phyloP scores from a whole-genome alignment of 2,329 filamentous ascomycete species.

The Pezicula carpinea region DNA sequence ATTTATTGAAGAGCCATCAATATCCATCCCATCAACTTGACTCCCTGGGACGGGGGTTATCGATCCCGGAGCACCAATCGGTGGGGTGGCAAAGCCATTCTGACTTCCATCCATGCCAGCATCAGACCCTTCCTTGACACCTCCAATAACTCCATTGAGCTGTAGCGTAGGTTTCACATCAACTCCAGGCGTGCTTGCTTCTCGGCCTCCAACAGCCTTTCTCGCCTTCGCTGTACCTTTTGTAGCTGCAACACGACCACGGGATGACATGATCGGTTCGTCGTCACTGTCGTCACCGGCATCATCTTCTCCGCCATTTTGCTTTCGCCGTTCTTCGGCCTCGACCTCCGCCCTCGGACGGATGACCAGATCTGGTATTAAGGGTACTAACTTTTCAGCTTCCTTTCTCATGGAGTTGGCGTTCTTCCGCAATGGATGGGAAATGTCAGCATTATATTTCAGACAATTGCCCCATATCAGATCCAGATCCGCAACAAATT shows the following conservation, averaged over 20 bases:
- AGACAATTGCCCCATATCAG: conserved; percentile 97
- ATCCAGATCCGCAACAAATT: conserved; percentile 90
- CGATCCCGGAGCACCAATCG: conserved; percentile 58
- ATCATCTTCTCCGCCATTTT: conserved; percentile 79
- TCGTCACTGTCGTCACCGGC: conserved; percentile 90
- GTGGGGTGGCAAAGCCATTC: conserved; percentile 82
- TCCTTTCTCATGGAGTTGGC: conserved; percentile 96
- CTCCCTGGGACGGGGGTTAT: conserved; percentile 72
- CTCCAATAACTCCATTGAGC: conserved; percentile 58
- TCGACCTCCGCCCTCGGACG: conserved; percentile 92
- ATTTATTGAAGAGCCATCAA: conserved; percentile 71
- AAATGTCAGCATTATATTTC: conserved; percentile 87
- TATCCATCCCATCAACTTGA: conserved; percentile 81
- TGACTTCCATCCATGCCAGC: conserved; percentile 65
- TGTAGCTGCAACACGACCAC: conserved; percentile 80
- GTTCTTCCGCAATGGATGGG: conserved; percentile 84
- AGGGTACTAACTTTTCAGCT: conserved; percentile 89
- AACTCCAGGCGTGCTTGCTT: conserved; percentile 72
- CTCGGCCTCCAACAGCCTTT: conserved; percentile 67
- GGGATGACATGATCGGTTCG: conserved; percentile 96
- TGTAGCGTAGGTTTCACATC: conserved; percentile 72
- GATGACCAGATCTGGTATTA: conserved; percentile 91
- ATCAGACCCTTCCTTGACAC: conserved; percentile 71
- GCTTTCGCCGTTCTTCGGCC: conserved; percentile 77
- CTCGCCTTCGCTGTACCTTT: conserved; percentile 63